Evolutionary conservation across 1,284 basidiomycete genomes (phyloP).

Genomic region (Coniferiporia sulphurascens): DNA sequence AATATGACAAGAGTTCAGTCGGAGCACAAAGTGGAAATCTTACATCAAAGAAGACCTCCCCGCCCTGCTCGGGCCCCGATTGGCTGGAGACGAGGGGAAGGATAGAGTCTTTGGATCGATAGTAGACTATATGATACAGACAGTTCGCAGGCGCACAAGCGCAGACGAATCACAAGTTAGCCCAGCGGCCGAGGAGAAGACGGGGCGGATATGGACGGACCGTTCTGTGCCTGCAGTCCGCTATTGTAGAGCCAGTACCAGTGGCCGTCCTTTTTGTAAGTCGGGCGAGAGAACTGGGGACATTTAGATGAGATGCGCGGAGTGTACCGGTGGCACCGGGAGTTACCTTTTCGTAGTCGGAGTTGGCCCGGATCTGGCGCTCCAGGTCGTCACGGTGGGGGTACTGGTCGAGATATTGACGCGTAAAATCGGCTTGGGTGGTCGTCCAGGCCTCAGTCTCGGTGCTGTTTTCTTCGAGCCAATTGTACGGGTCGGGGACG

Average conservation of each 20-base stretch:
- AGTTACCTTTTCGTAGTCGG: slow-evolving; percentile 64
- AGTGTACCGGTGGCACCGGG: not conserved
- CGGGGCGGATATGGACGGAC: slow-evolving; percentile 30
- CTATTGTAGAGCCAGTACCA: slow-evolving; percentile 80
- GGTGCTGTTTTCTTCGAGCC: slow-evolving; percentile 57
- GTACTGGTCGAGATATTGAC: slow-evolving; percentile 56
- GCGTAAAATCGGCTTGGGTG: slow-evolving; percentile 58
- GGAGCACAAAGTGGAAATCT: slow-evolving; percentile 17
- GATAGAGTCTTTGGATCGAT: slow-evolving; percentile 52
- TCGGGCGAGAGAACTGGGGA: slow-evolving; percentile 55
- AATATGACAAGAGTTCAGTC: not conserved
- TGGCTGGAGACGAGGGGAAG: slow-evolving; percentile 50
- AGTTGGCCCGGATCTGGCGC: slow-evolving; percentile 55
- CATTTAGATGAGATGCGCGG: not conserved
- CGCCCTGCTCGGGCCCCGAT: slow-evolving; percentile 34
- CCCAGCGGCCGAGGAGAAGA: not conserved
- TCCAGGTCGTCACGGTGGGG: slow-evolving; percentile 54
- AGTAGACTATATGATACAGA: slow-evolving; percentile 42
- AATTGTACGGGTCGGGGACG: slow-evolving; percentile 69
- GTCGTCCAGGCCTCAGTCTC: slow-evolving; percentile 65
- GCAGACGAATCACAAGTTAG: not conserved
- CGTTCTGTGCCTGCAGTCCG: slow-evolving; percentile 61
- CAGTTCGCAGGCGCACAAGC: not conserved
- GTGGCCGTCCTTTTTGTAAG: slow-evolving; percentile 54
- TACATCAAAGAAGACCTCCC: slow-evolving; percentile 77